Evolutionary conservation across 2,329 filamentous ascomycete species (phyloP), one percentile per base, ranked within the genome.

Genomic region (Neonectria ditissima): DNA sequence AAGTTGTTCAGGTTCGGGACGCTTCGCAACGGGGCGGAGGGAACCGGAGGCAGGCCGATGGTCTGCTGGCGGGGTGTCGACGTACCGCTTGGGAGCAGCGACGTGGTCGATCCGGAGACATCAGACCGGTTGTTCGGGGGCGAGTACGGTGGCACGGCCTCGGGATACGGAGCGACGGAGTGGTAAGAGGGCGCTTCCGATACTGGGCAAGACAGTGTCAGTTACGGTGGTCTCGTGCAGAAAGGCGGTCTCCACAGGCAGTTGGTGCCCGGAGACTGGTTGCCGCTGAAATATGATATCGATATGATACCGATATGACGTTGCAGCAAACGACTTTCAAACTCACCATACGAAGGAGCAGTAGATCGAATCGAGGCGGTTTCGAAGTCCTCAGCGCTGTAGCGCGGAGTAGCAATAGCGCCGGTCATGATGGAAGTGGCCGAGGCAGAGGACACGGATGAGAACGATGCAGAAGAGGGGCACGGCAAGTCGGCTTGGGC

Each of bases 101-200:
- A 70, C n/a, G 61, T 59, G 16, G 63, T 59, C 41, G 55, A 22
- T 52, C 65, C 64, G 11, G 65, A 58, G 32, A 57, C 50, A 26
- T 65, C 57, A 62, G 69, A 60, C 43, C 63, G 63, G 58, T 59
- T 65, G 34, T 51, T 55, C 18, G 72, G 68, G 44, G 84, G 83
- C 10, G 84, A 80, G 69, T 88, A 88, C 10, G 84, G 78, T 5
- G 86, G 86, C n/a, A 82, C 77, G 39, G 79, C 72, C 65, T 86
- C 84, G 43, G 76, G 72, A 68, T 80, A 79, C n/a, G 79, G 81
- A 34, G 81, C 80, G 55, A 81, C 83, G 18, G 87, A 88, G 73
- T 88, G 86, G 73, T 91, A 90, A 1, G 88, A 88, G 5, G 89
- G 89, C 2, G 83, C 86, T 56, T 90, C 88, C 57, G 89, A 91